A percentile compares a stretch with the other conserved stretches of the same genome.
phyloP scores from a whole-genome alignment of 163 green algal genomes.

The Scenedesmus sp. region DNA sequence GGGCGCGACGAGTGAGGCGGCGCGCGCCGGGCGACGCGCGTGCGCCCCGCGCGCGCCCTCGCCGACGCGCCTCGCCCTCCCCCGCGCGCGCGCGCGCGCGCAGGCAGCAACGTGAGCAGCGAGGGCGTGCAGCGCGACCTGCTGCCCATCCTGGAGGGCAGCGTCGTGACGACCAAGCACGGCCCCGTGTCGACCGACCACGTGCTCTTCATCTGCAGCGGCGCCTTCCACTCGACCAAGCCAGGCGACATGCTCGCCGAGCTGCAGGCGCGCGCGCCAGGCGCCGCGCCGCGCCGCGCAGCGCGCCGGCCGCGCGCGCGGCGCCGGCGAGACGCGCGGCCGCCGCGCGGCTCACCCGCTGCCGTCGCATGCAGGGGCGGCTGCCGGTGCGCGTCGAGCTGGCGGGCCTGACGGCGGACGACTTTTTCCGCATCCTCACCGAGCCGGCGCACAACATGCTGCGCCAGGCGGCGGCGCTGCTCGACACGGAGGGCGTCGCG shows the following conservation, averaged over 20 bases:
- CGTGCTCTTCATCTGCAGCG: constrained; percentile 97
- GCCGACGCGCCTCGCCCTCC: no score
- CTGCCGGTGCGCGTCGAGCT: constrained; percentile 96
- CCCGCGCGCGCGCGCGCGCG: no score
- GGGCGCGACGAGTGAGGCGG: constrained; percentile 30
- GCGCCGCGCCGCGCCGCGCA: neutral
- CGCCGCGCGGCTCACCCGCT: neutral
- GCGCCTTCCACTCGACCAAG: constrained; percentile 91
- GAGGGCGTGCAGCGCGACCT: constrained; percentile 98
- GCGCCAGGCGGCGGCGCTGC: constrained; percentile 86
- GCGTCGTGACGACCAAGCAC: constrained; percentile 83
- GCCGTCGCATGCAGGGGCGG: constrained; percentile 66
- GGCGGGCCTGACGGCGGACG: constrained; percentile 64
- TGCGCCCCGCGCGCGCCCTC: neutral
- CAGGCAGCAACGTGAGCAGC: constrained; percentile 71
- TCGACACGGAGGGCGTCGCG: constrained; percentile 85
- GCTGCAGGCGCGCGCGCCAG: constrained; percentile 73
- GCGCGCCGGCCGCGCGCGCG: neutral
- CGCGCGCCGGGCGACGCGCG: neutral
- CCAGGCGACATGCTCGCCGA: constrained; percentile 97
- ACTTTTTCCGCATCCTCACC: constrained; percentile 96
- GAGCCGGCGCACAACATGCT: constrained; percentile 96
- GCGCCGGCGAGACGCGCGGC: neutral
- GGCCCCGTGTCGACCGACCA: constrained; percentile 95
- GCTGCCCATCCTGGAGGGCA: constrained; percentile 96